Evolutionary conservation across 495 filamentous ascomycete genomes (phyloP), one percentile per base, ranked within the genome.

Genomic region (Cercophora sp.): DNA sequence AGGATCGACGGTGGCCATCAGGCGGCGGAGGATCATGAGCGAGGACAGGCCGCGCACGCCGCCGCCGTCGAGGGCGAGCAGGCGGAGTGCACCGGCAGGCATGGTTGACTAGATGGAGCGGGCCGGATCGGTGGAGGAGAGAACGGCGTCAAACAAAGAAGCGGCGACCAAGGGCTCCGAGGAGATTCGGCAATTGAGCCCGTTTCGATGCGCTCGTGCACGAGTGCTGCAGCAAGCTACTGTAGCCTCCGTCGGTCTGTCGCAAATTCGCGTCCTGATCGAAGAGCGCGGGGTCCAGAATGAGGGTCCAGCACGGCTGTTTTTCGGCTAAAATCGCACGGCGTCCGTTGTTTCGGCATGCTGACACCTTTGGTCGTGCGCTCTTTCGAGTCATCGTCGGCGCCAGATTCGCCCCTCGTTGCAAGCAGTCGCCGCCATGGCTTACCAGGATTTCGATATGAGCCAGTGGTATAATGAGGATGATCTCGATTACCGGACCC

Each of bases 41-140:
- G 70, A 63, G 3, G 78, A 80, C 19, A 83, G 59, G 1, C 75
- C 78, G 11, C 79, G 73, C 1, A 82, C 71, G 22, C 79, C 79
- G 27, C 79, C 79, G 48, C 79, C 78, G 58, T 83, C 79, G 13
- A 81, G 68, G 36, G 51, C 10, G 32, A 58, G 56, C 10, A 58
- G 51, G 32, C 51, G 50, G 40, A 56, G 32, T 16, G 18, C n/a
- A 20, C 37, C 20, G 24, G 19, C 51, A 25, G 51, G 50, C 50
- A 52, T 52, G 23, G 39, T 24, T 19, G 39, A 24, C 15, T 42
- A 24, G 39, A 42, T 42, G 39, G 39, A 20, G 39, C 39, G n/a
- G 39, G 32, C 32, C 9, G 32, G 32, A 36, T 36, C 3, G 32
- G 32, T 36, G 32, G 32, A 36, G 3, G 32, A 36, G 32, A 36